A percentile compares a stretch with the other conserved stretches of the same genome.
These are phyloP conservation scores for Sclerotinia subarctica DNA, from an alignment of 2,329 filamentous ascomycete species.

Conservation along the genomic window DNA sequence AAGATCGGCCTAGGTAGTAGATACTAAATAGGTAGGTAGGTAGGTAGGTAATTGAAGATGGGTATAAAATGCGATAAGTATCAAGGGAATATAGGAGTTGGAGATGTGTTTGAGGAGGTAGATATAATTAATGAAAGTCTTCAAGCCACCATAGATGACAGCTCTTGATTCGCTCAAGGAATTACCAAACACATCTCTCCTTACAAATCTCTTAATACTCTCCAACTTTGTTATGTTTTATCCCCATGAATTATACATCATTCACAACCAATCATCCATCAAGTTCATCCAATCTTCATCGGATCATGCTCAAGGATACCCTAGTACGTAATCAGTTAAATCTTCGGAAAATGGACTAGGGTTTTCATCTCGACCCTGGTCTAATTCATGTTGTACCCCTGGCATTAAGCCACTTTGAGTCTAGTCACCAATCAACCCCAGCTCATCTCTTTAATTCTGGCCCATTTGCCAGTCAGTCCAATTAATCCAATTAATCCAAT, in stretches of 20 bases:
- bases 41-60: background rate
- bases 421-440: background rate
- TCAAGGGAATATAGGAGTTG: background rate
- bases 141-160: no score
- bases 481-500: background rate
- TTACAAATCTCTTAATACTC: no score
- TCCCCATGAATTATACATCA: conserved; percentile 7
- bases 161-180: no score
- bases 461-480: background rate
- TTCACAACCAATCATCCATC: conserved; percentile 3
- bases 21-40: no score
- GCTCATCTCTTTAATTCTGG: conserved; percentile 5
- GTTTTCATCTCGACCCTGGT: background rate
- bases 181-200: no score
- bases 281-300: conserved; percentile 15
- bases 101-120: background rate
- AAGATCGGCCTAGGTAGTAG: no score
- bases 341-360: background rate
- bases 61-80: no score
- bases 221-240: background rate
- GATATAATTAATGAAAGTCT: no score
- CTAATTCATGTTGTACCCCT: conserved; percentile 10
- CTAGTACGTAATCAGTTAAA: background rate
- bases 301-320: background rate
- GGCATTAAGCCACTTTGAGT: conserved; percentile 9